Conservation (phyloP, 768 basidiomycete genomes). For the Dioszegia crocea region DNA sequence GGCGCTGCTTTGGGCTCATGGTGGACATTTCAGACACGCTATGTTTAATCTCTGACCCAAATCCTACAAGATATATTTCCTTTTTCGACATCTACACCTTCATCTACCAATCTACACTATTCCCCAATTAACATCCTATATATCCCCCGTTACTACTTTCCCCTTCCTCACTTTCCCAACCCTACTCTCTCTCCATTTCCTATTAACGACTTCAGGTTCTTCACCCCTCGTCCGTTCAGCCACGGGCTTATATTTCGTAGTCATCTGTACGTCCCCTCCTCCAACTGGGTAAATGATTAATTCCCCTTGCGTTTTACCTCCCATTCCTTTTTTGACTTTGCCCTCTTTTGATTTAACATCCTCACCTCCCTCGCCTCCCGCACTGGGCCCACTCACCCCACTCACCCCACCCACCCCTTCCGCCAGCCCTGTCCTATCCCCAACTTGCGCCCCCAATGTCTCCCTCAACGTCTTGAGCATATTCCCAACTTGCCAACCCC, state of each 20-base stretch:
- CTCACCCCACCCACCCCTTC: too few relatives aligned
- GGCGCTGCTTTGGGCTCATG: too few relatives aligned
- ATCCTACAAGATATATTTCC: too few relatives aligned
- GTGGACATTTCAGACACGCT: too few relatives aligned
- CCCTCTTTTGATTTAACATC: too few relatives aligned
- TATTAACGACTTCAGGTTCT: slow-evolving; percentile 68
- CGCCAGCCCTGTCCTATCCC: too few relatives aligned
- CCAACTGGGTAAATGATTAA: slow-evolving; percentile 59
- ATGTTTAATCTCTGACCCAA: too few relatives aligned
- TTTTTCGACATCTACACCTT: too few relatives aligned
- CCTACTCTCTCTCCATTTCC: slow-evolving; percentile 61
- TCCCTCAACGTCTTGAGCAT: slow-evolving; percentile 64
- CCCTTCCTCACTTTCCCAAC: slow-evolving; percentile 15
- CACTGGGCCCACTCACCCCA: too few relatives aligned
- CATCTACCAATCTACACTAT: background rate
- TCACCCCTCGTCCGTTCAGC: slow-evolving; percentile 66
- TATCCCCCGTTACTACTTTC: background rate
- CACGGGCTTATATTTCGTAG: slow-evolving; percentile 64
- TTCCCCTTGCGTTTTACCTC: slow-evolving; percentile 16
- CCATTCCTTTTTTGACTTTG: slow-evolving; percentile 44
- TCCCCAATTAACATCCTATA: slow-evolving; percentile 2
- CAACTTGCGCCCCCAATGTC: slow-evolving; percentile 57
- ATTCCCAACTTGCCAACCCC: slow-evolving; percentile 62
- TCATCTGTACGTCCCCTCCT: slow-evolving; percentile 63
- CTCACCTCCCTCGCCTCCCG: too few relatives aligned